Conservation (phyloP, 805 yeast genomes). For the Priceomyces castillae region DNA sequence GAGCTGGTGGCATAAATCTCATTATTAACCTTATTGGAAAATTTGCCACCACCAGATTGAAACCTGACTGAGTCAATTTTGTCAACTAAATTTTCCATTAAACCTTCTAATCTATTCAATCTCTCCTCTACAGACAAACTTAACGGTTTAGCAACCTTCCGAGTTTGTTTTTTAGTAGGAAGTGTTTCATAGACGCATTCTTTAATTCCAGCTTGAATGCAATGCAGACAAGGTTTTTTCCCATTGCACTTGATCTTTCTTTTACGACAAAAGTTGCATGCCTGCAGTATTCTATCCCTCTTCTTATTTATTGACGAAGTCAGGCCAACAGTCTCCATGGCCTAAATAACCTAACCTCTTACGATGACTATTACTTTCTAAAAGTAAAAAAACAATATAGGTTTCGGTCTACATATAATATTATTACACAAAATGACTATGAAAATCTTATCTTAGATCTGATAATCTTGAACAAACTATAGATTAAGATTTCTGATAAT, state of each 20-base stretch:
- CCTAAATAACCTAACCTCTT: too few relatives aligned
- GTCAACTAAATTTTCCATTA: slow-evolving; percentile 16
- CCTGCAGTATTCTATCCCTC: slow-evolving; percentile 16
- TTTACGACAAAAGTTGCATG: slow-evolving; percentile 49
- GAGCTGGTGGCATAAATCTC: neutral
- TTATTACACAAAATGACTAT: too few relatives aligned
- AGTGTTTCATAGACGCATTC: slow-evolving; percentile 27
- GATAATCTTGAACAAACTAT: too few relatives aligned
- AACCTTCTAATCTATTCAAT: slow-evolving; percentile 13
- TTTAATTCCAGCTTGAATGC: slow-evolving; percentile 27
- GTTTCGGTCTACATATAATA: too few relatives aligned
- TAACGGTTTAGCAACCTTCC: neutral
- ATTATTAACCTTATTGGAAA: neutral
- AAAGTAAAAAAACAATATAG: too few relatives aligned
- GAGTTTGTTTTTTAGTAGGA: slow-evolving; percentile 11
- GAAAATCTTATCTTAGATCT: too few relatives aligned
- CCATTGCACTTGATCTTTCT: slow-evolving; percentile 55
- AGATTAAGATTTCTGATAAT: too few relatives aligned
- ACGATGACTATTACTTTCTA: too few relatives aligned
- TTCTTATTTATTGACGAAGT: neutral
- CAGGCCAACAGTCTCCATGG: neutral
- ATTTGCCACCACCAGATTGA: neutral
- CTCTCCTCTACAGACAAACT: slow-evolving; percentile 11
- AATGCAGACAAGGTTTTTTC: slow-evolving; percentile 38
- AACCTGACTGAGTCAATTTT: slow-evolving; percentile 8